Conservation (phyloP, 2,329 filamentous ascomycete genomes). For the Tricladium varicosporioides region DNA sequence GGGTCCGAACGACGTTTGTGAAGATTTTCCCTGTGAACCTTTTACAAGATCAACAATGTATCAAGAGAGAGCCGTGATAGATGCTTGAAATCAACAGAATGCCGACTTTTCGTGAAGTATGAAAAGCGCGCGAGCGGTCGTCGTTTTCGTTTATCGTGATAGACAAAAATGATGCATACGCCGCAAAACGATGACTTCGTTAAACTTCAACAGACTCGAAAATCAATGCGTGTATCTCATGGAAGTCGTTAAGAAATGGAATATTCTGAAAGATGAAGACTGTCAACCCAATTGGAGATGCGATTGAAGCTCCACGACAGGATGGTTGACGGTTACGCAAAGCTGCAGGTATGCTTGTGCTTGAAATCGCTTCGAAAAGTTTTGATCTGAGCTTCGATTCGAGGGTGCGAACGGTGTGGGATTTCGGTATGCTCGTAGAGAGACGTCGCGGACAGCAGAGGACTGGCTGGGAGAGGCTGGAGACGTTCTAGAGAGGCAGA, state of each 20-base stretch:
- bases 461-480: constrained; percentile 4
- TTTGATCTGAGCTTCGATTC: constrained; percentile 32
- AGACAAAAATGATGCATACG: constrained; percentile 27
- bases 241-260: constrained; percentile 40
- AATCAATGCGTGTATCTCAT: constrained; percentile 41
- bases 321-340: constrained; percentile 32
- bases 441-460: constrained; percentile 12
- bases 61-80: neutral
- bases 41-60: neutral
- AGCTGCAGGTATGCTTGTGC: constrained; percentile 38
- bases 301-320: constrained; percentile 35
- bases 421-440: constrained; percentile 30
- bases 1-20: neutral
- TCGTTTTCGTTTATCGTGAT: constrained; percentile 30
- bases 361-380: constrained; percentile 30
- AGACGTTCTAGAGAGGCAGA: constrained; percentile 1
- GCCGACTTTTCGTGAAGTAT: constrained; percentile 18
- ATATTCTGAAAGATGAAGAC: constrained; percentile 30
- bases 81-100: constrained; percentile 10
- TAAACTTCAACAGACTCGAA: constrained; percentile 28
- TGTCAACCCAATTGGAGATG: constrained; percentile 35
- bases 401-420: constrained; percentile 27
- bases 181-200: constrained; percentile 29
- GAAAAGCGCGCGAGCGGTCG: constrained; percentile 24
- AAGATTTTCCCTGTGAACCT: neutral